A percentile compares a stretch with the other conserved stretches of the same genome.
phyloP scores from a whole-genome alignment of 768 basidiomycete species.

The Porpolomopsis calyptriformis region DNA sequence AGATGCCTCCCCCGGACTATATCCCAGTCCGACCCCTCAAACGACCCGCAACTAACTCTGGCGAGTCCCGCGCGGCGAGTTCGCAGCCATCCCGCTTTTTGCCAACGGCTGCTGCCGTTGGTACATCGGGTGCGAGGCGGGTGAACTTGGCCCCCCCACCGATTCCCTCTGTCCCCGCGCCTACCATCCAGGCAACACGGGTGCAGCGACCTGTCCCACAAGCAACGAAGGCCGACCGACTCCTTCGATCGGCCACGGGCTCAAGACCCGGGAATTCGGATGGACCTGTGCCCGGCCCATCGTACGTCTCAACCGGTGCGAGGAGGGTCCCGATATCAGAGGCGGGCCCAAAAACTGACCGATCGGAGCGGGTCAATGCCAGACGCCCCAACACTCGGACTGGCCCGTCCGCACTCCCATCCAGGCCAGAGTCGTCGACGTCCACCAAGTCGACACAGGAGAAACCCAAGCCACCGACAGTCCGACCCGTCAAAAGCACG shows the following conservation, averaged over 20 bases:
- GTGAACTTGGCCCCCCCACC: slow-evolving; percentile 7
- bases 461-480: background rate
- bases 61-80: slow-evolving; percentile 4
- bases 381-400: background rate
- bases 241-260: background rate
- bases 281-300: background rate
- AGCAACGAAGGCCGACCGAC: background rate
- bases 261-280: background rate
- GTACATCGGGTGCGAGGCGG: slow-evolving; percentile 1
- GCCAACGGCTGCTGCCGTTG: background rate
- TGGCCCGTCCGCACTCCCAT: background rate
- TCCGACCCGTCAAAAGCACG: background rate
- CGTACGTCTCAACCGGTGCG: background rate
- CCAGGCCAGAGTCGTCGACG: background rate
- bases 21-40: slow-evolving; percentile 18
- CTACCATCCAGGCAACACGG: no score
- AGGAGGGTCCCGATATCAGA: slow-evolving; percentile 2
- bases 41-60: slow-evolving; percentile 5
- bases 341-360: background rate
- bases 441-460: background rate
- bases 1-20: slow-evolving; percentile 20
- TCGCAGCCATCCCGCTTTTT: slow-evolving; percentile 3
- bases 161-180: no score
- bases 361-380: background rate
- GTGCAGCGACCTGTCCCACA: background rate